Percentiles rank a stretch among this genome's conserved stretches.
Evolutionary conservation across 1,139 yeast species (phyloP).

Genomic region (Geotrichum restrictum): DNA sequence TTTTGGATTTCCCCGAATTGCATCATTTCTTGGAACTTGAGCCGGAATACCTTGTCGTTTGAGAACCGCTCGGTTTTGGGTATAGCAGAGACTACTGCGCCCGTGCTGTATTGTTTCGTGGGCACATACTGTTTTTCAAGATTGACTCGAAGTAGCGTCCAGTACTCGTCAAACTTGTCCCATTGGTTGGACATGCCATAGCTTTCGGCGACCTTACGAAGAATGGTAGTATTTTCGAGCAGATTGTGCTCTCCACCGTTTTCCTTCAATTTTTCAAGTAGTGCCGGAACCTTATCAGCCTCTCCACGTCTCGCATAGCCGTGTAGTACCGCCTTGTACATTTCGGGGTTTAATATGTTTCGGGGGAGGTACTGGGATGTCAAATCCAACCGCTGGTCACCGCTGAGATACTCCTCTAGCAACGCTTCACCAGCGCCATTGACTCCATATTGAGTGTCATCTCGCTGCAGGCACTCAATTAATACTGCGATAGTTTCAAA

Average conservation of each 20-base stretch:
- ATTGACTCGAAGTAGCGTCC: conserved; percentile 6
- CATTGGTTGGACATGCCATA: conserved; percentile 17
- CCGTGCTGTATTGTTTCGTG: neutral
- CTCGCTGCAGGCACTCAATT: conserved; percentile 14
- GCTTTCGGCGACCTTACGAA: conserved; percentile 13
- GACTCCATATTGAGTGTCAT: conserved; percentile 6
- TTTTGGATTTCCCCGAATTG: conserved; percentile 7
- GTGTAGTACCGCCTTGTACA: conserved; percentile 23
- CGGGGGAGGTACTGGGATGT: conserved; percentile 29
- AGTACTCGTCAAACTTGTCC: conserved; percentile 19
- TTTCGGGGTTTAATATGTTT: conserved; percentile 27
- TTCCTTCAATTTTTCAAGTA: conserved; percentile 4
- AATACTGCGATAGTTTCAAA: conserved; percentile 26
- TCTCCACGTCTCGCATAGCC: conserved; percentile 10
- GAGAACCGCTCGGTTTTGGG: conserved; percentile 9
- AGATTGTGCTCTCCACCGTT: conserved; percentile 7
- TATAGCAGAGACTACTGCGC: neutral
- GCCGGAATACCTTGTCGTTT: conserved; percentile 15
- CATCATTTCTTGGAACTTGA: conserved; percentile 15
- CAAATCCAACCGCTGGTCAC: conserved; percentile 27
- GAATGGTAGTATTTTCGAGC: conserved; percentile 3
- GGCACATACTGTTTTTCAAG: conserved; percentile 15
- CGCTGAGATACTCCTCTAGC: conserved; percentile 22
- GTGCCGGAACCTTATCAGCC: neutral
- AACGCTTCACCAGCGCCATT: conserved; percentile 18